These are phyloP conservation scores for Phytophthora sojae DNA, from an alignment of 352 stramenopile species.

Conservation along the genomic window DNA sequence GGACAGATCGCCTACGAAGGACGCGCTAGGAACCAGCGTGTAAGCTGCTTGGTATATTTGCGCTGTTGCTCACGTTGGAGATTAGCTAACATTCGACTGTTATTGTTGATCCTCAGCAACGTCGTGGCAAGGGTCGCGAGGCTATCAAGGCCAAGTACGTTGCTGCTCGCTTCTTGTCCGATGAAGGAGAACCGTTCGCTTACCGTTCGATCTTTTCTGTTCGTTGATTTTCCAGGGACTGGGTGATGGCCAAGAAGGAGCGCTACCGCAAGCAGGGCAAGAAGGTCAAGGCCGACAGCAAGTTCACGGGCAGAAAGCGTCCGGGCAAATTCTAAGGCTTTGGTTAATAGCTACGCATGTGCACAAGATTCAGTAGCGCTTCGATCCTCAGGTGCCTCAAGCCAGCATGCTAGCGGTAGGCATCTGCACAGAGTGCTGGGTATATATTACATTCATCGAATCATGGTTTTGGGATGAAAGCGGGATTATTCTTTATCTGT, in stretches of 20 bases:
- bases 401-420: neutral
- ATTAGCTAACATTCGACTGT: constrained; percentile 10
- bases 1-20: constrained; percentile 73
- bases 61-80: neutral
- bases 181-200: constrained; percentile 2
- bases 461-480: constrained; percentile 31
- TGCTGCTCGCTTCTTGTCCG: neutral
- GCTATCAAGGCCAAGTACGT: constrained; percentile 71
- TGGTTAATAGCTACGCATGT: constrained; percentile 20
- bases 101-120: constrained; percentile 43
- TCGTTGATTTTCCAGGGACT: constrained; percentile 72
- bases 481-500: constrained; percentile 3
- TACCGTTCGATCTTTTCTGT: constrained; percentile 32
- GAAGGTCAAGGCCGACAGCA: constrained; percentile 97
- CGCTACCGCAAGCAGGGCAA: constrained; percentile 98
- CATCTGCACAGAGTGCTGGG: constrained; percentile 21
- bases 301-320: constrained; percentile 98
- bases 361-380: constrained; percentile 24
- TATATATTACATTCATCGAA: constrained; percentile 69
- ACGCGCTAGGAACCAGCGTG: constrained; percentile 62
- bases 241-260: constrained; percentile 98
- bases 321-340: constrained; percentile 94
- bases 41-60: constrained; percentile 28
- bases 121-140: constrained; percentile 59
- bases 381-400: constrained; percentile 1